These are phyloP conservation scores for Seminavis robusta DNA, from an alignment of 108 stramenopile genomes.

Conservation along the genomic window DNA sequence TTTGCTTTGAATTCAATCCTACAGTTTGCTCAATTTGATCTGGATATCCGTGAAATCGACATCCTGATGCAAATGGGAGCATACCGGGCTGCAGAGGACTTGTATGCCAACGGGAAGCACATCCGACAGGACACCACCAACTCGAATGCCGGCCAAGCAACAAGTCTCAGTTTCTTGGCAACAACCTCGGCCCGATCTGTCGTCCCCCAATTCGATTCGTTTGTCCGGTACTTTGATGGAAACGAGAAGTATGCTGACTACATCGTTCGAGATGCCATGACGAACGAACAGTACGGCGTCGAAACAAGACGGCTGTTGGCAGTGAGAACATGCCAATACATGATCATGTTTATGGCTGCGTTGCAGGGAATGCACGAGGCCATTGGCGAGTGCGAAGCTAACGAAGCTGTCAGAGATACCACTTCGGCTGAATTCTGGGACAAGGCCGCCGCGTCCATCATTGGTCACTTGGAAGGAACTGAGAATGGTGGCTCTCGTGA, in stretches of 20 bases:
- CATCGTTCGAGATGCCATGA: constrained; percentile 46
- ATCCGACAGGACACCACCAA: constrained; percentile 14
- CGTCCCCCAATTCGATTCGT: constrained; percentile 62
- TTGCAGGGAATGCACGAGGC: constrained; percentile 57
- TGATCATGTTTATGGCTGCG: constrained; percentile 67
- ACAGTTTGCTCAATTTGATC: constrained; percentile 60
- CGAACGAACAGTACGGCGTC: constrained; percentile 9
- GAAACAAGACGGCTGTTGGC: constrained; percentile 46
- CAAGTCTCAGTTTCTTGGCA: constrained; percentile 46
- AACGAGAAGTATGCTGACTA: constrained; percentile 64
- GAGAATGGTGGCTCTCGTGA: constrained; percentile 39
- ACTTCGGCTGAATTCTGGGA: constrained; percentile 37
- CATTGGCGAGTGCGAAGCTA: constrained; percentile 37
- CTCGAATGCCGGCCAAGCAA: constrained; percentile 14
- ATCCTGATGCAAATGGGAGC: constrained; percentile 68
- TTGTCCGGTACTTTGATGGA: constrained; percentile 49
- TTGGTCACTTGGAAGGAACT: constrained; percentile 63
- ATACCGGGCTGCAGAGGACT: constrained; percentile 58
- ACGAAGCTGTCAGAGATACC: constrained; percentile 3
- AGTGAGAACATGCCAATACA: constrained; percentile 42
- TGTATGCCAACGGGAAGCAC: constrained; percentile 63
- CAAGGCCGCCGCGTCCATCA: constrained; percentile 61
- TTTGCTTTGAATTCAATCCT: not conserved
- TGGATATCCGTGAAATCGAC: constrained; percentile 63
- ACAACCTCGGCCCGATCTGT: constrained; percentile 46